Evolutionary conservation across 148 eudicot genomes (phyloP).

Genomic region (Rhododendron vialii): DNA sequence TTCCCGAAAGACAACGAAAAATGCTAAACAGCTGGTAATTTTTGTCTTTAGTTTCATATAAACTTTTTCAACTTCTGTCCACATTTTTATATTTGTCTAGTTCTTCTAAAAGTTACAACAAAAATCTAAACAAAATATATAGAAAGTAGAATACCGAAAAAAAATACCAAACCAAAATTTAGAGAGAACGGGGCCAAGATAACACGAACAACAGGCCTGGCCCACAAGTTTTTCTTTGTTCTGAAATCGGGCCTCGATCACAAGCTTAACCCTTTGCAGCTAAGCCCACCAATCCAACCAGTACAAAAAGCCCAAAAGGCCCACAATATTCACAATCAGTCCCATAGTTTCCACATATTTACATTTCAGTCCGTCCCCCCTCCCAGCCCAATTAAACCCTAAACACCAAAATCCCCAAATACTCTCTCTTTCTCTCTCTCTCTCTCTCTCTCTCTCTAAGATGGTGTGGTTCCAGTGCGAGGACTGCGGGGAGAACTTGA

Average conservation of each 20-base stretch:
- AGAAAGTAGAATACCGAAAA: too few relatives aligned
- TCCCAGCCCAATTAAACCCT: slow-evolving; percentile 3
- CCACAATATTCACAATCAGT: neutral
- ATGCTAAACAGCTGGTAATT: too few relatives aligned
- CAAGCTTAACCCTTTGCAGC: neutral
- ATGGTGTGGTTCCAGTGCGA: slow-evolving; percentile 99
- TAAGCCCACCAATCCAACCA: neutral
- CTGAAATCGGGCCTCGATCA: neutral
- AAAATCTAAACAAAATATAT: too few relatives aligned
- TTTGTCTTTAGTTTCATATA: too few relatives aligned
- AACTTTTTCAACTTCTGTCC: neutral
- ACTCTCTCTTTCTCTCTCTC: neutral
- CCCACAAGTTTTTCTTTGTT: neutral
- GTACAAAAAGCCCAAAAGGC: neutral
- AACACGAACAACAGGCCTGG: neutral
- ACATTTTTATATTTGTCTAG: too few relatives aligned
- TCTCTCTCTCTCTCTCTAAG: slow-evolving; percentile 2
- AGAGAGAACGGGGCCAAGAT: neutral
- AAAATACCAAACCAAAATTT: neutral
- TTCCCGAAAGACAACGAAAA: too few relatives aligned
- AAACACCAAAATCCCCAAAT: neutral
- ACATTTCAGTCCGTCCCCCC: slow-evolving; percentile 6
- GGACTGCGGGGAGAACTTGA: slow-evolving; percentile 79
- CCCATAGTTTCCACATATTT: neutral
- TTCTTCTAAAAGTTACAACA: too few relatives aligned